Evolutionary conservation across 352 stramenopile species (phyloP).

Genomic region (Globisporangium lucens): DNA sequence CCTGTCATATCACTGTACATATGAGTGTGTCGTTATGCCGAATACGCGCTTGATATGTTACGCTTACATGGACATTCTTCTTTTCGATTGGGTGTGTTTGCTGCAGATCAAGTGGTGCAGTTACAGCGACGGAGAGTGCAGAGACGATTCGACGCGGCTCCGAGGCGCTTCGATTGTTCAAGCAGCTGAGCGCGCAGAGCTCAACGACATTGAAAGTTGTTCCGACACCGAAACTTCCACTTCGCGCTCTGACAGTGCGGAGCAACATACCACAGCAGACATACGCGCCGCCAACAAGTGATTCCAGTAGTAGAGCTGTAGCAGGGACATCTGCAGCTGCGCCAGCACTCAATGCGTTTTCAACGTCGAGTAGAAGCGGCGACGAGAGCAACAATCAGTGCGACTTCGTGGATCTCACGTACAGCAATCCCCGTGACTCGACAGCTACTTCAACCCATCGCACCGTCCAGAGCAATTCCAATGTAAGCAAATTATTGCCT

Average conservation of each 20-base stretch:
- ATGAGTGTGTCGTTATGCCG: background rate
- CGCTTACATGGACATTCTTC: background rate
- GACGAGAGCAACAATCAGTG: background rate
- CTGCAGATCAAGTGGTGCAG: background rate
- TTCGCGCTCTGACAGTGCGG: slow-evolving; percentile 2
- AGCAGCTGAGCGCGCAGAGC: slow-evolving; percentile 14
- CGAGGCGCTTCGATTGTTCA: slow-evolving; percentile 26
- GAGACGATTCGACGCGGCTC: slow-evolving; percentile 45
- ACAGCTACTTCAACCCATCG: background rate
- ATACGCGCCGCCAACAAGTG: background rate
- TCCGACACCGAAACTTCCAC: slow-evolving; percentile 25
- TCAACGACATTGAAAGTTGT: slow-evolving; percentile 32
- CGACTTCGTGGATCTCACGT: slow-evolving; percentile 32
- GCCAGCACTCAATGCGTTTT: background rate
- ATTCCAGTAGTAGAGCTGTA: background rate
- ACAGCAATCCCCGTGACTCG: background rate
- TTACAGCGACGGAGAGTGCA: background rate
- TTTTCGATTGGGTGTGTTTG: background rate
- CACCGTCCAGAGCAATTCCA: background rate
- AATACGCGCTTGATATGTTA: background rate
- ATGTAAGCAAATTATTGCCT: background rate
- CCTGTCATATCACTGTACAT: background rate
- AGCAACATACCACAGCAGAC: background rate
- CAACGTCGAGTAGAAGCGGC: background rate
- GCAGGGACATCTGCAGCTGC: background rate